Conservation (phyloP, 345 rosid species). For the Eucalyptus erythrocorys region DNA sequence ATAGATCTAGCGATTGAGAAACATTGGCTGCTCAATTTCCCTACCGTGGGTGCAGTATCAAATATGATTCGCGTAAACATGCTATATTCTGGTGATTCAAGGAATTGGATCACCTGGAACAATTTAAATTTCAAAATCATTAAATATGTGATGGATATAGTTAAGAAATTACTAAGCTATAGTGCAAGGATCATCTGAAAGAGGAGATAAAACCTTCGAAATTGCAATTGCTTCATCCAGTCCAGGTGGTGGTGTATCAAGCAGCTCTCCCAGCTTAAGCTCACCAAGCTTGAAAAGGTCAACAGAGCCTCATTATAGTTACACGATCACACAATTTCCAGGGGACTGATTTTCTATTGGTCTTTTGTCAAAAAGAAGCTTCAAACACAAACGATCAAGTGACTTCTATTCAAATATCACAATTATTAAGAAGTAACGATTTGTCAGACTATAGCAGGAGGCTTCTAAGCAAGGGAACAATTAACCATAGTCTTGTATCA, state of each 20-base stretch:
- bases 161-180: background rate
- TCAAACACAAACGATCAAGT: background rate
- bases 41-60: slow-evolving; percentile 98
- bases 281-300: slow-evolving; percentile 59
- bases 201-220: slow-evolving; percentile 47
- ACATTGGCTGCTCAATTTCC: background rate
- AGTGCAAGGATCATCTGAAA: background rate
- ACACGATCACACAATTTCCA: background rate
- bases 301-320: background rate
- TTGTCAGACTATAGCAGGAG: background rate
- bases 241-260: slow-evolving; percentile 99
- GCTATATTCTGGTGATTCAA: slow-evolving; percentile 78
- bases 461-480: background rate
- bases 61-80: slow-evolving; percentile 93
- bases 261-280: slow-evolving; percentile 81
- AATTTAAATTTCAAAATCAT: background rate
- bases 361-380: background rate
- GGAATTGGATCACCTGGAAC: slow-evolving; percentile 90
- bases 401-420: background rate
- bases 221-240: slow-evolving; percentile 98
- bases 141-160: background rate
- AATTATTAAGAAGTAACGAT: background rate
- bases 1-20: background rate
- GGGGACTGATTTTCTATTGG: background rate
- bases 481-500: background rate